phyloP scores from a whole-genome alignment of 768 basidiomycete genomes.

The Boletus pseudopeckii region DNA sequence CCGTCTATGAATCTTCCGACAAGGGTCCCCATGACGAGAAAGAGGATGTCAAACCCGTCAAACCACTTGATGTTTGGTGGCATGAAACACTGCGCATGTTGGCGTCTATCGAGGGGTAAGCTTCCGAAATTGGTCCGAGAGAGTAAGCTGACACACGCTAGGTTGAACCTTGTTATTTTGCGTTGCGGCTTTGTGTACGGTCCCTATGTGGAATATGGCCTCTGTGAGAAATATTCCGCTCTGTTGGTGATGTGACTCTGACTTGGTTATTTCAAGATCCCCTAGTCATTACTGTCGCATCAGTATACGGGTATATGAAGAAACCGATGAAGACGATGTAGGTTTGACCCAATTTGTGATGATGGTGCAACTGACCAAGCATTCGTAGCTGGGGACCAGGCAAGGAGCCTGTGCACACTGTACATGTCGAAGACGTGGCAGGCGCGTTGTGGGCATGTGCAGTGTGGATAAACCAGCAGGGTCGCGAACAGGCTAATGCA shows the following conservation, averaged over 20 bases:
- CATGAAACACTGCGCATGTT: conserved; percentile 78
- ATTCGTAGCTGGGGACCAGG: conserved; percentile 71
- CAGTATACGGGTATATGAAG: conserved; percentile 78
- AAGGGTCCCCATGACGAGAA: conserved; percentile 68
- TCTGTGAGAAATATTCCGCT: conserved; percentile 42
- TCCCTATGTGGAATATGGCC: conserved; percentile 72
- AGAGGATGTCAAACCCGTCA: conserved; percentile 68
- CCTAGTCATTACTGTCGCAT: conserved; percentile 67
- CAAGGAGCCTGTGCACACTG: conserved; percentile 67
- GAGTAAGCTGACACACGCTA: conserved; percentile 28
- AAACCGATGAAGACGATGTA: conserved; percentile 85
- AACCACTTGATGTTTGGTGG: conserved; percentile 80
- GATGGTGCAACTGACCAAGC: conserved; percentile 6
- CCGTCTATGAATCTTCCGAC: conserved; percentile 72
- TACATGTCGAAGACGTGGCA: conserved; percentile 79
- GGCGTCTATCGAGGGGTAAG: conserved; percentile 68
- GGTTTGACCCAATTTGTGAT: conserved; percentile 23
- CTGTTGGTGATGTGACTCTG: conserved; percentile 9
- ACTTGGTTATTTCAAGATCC: conserved; percentile 46
- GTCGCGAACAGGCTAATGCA: conserved; percentile 60
- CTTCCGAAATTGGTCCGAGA: conserved; percentile 4
- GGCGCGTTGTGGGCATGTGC: conserved; percentile 74
- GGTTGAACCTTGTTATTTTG: conserved; percentile 77
- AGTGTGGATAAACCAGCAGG: conserved; percentile 65
- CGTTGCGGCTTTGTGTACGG: conserved; percentile 77